These are phyloP conservation scores for Cryphonectria radicalis DNA, from an alignment of 2,329 filamentous ascomycete genomes.

Conservation along the genomic window DNA sequence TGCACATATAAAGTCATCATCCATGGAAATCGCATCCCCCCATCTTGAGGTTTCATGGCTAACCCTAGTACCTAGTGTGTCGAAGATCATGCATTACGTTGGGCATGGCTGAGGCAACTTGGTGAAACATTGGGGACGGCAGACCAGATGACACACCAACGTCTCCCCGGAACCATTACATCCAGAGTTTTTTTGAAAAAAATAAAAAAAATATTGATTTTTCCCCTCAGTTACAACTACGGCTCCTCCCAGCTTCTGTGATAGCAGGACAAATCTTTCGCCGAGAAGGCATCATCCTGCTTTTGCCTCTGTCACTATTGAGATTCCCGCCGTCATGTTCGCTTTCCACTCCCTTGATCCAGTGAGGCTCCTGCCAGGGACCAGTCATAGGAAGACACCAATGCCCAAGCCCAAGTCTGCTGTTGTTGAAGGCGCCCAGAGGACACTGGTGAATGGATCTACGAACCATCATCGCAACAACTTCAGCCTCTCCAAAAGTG, in stretches of 20 bases:
- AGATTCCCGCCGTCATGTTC: conserved; percentile 14
- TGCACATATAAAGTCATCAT: not conserved
- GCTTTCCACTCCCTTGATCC: conserved; percentile 26
- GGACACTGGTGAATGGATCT: not conserved
- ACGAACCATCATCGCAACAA: not conserved
- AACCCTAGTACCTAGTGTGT: not conserved
- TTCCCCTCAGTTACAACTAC: not conserved
- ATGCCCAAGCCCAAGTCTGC: conserved; percentile 8
- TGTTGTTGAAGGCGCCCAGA: conserved; percentile 1
- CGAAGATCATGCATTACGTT: conserved; percentile 22
- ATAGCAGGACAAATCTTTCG: no score
- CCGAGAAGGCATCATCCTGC: not conserved
- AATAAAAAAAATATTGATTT: not conserved
- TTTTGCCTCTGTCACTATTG: not conserved
- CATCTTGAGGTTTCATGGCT: conserved; percentile 8
- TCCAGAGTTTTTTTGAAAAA: not conserved
- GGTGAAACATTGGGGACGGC: not conserved
- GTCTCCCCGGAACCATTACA: not conserved
- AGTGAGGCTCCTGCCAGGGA: conserved; percentile 10
- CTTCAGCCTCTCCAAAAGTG: not conserved
- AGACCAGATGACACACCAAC: not conserved
- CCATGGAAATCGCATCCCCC: not conserved
- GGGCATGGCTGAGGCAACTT: conserved; percentile 12
- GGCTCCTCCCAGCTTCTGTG: no score
- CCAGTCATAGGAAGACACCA: not conserved